Conservation (phyloP, 306 rosid genomes). For the Senna siamea region DNA sequence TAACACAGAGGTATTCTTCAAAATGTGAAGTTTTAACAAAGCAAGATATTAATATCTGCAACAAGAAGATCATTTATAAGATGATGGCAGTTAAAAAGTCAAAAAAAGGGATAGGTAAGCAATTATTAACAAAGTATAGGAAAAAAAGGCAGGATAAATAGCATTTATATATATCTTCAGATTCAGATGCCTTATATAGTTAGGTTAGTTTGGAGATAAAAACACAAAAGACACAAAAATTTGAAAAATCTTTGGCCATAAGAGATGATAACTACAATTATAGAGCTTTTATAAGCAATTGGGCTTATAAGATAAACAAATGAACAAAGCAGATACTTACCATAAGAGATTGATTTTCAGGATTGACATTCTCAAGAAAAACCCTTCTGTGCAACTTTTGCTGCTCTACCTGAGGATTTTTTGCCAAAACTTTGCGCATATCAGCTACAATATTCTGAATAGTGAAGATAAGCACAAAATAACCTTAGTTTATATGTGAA, state of each 20-base stretch:
- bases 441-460: conserved; percentile 89
- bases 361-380: conserved; percentile 72
- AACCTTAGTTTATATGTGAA: conserved; percentile 32
- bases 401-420: conserved; percentile 98
- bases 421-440: conserved; percentile 97
- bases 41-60: conserved; percentile 94
- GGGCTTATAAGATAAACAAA: conserved; percentile 23
- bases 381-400: conserved; percentile 97
- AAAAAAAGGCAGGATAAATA: neutral
- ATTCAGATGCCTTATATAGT: too few relatives aligned
- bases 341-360: conserved; percentile 93
- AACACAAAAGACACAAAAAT: neutral
- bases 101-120: neutral
- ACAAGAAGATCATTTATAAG: conserved; percentile 34
- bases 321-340: conserved; percentile 45
- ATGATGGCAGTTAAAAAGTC: conserved; percentile 22
- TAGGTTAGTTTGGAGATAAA: too few relatives aligned
- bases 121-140: conserved; percentile 5
- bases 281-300: conserved; percentile 14
- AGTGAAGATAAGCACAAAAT: conserved; percentile 19
- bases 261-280: too few relatives aligned
- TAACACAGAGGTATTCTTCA: conserved; percentile 93
- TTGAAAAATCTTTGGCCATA: conserved; percentile 17
- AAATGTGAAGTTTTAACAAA: conserved; percentile 95
- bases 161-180: neutral